Percentiles rank a stretch among this genome's conserved stretches.
Evolutionary conservation across 805 yeast species (phyloP).

Genomic region (Yamadazyma paraphyllophila): DNA sequence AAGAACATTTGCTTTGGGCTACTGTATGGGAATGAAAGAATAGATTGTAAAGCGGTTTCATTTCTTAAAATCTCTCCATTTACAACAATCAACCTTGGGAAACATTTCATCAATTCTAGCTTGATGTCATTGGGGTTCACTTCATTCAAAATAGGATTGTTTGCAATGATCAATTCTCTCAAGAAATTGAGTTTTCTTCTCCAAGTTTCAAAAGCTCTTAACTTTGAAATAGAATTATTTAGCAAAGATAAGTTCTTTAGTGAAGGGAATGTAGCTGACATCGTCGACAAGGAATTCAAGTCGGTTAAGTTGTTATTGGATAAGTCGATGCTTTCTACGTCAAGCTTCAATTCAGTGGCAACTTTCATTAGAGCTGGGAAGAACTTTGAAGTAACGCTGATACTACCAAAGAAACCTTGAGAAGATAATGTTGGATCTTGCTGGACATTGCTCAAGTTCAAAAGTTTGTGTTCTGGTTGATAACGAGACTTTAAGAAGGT

Average conservation of each 20-base stretch:
- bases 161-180: constrained; percentile 73
- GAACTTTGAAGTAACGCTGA: constrained; percentile 70
- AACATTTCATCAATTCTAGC: constrained; percentile 61
- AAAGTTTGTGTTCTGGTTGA: constrained; percentile 58
- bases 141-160: constrained; percentile 67
- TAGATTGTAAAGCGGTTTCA: constrained; percentile 53
- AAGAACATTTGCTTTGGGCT: constrained; percentile 69
- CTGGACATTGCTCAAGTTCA: constrained; percentile 65
- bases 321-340: constrained; percentile 69
- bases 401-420: constrained; percentile 63
- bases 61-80: constrained; percentile 80
- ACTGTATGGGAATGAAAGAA: constrained; percentile 55
- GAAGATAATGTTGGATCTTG: constrained; percentile 59
- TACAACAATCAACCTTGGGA: constrained; percentile 77
- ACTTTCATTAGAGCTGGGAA: constrained; percentile 87
- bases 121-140: constrained; percentile 40
- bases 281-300: constrained; percentile 53
- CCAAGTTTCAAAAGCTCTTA: constrained; percentile 69
- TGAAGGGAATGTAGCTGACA: constrained; percentile 72
- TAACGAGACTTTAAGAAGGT: constrained; percentile 65
- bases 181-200: constrained; percentile 68
- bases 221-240: constrained; percentile 62
- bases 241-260: constrained; percentile 78
- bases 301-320: constrained; percentile 62
- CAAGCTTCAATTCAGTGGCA: constrained; percentile 54